These are phyloP conservation scores for Pythium phragmiticola DNA, from an alignment of 352 stramenopile species.

Conservation along the genomic window DNA sequence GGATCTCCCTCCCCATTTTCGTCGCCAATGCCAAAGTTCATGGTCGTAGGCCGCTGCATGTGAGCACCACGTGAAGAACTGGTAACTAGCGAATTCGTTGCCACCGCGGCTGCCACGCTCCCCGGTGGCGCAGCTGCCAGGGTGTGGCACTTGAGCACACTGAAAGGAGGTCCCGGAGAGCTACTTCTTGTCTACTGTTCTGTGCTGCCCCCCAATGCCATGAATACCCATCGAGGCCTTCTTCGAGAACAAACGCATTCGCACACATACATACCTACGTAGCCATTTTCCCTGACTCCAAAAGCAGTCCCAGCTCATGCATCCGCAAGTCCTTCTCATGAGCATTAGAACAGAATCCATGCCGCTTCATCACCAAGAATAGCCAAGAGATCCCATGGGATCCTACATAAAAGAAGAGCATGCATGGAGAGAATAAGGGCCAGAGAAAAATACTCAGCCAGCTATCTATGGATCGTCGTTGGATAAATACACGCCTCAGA, in stretches of 20 bases:
- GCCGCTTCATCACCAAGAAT: no score
- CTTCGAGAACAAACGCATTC: background rate
- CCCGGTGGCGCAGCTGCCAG: background rate
- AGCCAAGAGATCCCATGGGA: no score
- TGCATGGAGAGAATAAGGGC: no score
- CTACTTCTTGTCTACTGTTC: background rate
- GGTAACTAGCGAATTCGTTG: constrained; percentile 8
- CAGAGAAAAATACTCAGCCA: no score
- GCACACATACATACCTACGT: background rate
- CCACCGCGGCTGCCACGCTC: background rate
- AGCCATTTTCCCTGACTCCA: background rate
- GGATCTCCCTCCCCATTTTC: constrained; percentile 35
- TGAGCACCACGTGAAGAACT: constrained; percentile 16
- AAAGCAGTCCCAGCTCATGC: background rate
- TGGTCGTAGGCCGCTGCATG: background rate
- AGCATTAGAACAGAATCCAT: no score
- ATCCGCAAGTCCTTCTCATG: background rate
- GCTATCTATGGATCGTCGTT: no score
- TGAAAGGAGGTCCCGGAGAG: background rate
- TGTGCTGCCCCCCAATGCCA: background rate
- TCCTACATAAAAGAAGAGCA: no score
- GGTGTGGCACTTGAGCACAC: background rate
- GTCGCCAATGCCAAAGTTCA: constrained; percentile 14
- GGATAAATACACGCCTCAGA: no score
- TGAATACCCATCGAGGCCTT: constrained; percentile 2